Percentiles rank a stretch among this genome's conserved stretches.
Conservation (phyloP, 805 yeast genomes). For the Blastobotrys peoriensis region DNA sequence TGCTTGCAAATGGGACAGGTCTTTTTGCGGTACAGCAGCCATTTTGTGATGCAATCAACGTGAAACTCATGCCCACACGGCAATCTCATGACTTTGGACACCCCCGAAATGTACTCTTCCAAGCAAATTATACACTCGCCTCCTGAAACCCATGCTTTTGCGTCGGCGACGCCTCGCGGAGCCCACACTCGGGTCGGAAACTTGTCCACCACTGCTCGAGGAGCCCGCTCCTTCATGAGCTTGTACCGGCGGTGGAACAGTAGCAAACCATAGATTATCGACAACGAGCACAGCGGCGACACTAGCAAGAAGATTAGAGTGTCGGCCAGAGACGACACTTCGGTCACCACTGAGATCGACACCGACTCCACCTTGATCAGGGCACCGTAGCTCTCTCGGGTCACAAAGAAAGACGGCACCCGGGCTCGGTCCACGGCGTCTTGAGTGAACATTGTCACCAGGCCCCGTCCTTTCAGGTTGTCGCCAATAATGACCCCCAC, state of each 20-base stretch:
- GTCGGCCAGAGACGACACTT: constrained; percentile 31
- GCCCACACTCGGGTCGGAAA: constrained; percentile 34
- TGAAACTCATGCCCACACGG: constrained; percentile 62
- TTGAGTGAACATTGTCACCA: constrained; percentile 50
- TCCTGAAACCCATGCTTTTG: constrained; percentile 34
- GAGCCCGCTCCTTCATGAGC: constrained; percentile 32
- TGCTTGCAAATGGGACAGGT: constrained; percentile 57
- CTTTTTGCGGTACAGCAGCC: constrained; percentile 51
- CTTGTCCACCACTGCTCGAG: constrained; percentile 31
- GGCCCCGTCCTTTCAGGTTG: constrained; percentile 40
- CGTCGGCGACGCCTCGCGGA: constrained; percentile 2
- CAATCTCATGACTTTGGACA: constrained; percentile 43
- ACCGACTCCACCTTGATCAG: constrained; percentile 19
- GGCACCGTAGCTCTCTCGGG: constrained; percentile 37
- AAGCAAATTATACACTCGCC: constrained; percentile 58
- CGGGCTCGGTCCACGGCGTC: constrained; percentile 38
- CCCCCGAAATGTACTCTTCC: constrained; percentile 44
- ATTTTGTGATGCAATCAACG: constrained; percentile 49
- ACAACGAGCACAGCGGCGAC: constrained; percentile 35
- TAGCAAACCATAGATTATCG: constrained; percentile 32
- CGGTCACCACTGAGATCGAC: constrained; percentile 19
- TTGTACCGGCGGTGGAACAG: constrained; percentile 31
- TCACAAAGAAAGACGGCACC: constrained; percentile 49
- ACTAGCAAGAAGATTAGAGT: constrained; percentile 34
- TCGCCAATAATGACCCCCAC: constrained; percentile 52